Evolutionary conservation across 1,284 basidiomycete genomes (phyloP), one percentile per base, ranked within the genome.

Genomic region (Heterobasidion parviporum): DNA sequence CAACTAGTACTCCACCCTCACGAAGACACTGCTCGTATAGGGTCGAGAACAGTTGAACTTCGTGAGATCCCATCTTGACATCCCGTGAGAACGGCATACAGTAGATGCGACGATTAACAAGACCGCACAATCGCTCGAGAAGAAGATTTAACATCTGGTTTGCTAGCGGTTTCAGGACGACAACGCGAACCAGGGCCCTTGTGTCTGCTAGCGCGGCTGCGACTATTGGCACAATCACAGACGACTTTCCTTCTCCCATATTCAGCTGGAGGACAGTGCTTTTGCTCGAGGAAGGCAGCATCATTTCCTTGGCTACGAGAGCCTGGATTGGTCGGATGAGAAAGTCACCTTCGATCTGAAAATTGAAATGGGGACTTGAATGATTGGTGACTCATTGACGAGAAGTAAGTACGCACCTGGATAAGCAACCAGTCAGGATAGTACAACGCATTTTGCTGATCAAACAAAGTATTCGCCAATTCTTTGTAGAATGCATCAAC

Each of bases 231-330:
- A 76, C 68, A 33, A 82, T 81, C 5, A 81, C 80, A 0, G 77
- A 76, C 1, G 79, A 75, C 58, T 82, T 82, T 4, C 81, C 81
- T 59, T 82, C 80, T 1, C 80, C 80, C 81, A 82, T 82, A 49
- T 82, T 81, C 16, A 83, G 71, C 55, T 82, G 80, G 36, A 78
- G 66, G 3, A 71, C 62, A 0, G 71, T 71, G 52, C 74, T 82
- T 5, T 54, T n/a, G 2, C 57, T 50, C 0, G 66, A 68, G 1
- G 36, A 20, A 1, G 81, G 79, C 0, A 60, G 55, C n/a, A 79
- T 75, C 80, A 83, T 83, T 51, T 79, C 69, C 4, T 61, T 53
- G 1, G 79, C 74, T 1, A 79, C 68, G 0, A 64, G 54, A 2
- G 64, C 62, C 57, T 82, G 80, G 12, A 79, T 55, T 1, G 66